Evolutionary conservation across 129 eudicot species (phyloP).

Genomic region (Chrysanthemum lavandulifolium): DNA sequence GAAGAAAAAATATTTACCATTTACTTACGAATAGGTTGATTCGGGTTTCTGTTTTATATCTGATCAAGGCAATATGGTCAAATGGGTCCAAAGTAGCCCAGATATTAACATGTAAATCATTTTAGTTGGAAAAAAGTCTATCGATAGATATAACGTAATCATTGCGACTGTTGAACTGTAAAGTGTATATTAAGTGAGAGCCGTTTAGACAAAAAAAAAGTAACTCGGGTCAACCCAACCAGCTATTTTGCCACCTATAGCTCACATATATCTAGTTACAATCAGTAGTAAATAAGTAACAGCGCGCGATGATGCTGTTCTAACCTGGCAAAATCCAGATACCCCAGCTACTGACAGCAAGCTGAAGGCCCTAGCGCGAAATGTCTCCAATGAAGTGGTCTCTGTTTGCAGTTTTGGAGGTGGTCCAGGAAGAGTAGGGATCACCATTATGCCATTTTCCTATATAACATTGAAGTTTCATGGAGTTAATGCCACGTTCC

Average conservation of each 20-base stretch:
- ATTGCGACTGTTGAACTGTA: too few species aligned
- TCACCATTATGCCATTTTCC: constrained; percentile 70
- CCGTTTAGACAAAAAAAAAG: not conserved
- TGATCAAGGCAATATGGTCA: too few species aligned
- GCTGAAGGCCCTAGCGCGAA: constrained; percentile 80
- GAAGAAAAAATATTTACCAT: not conserved
- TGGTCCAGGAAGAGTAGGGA: constrained; percentile 88
- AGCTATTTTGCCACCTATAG: not conserved
- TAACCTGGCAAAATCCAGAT: constrained; percentile 96
- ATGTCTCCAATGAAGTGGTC: constrained; percentile 54
- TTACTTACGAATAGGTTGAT: not conserved
- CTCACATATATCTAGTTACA: constrained; percentile 4
- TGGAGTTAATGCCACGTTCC: not conserved
- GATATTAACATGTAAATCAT: too few species aligned
- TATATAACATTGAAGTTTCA: constrained; percentile 12
- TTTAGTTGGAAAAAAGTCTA: too few species aligned
- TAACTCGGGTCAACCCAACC: not conserved
- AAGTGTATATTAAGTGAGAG: too few species aligned
- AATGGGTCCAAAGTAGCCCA: too few species aligned
- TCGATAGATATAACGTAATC: too few species aligned
- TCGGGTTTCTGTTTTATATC: too few species aligned
- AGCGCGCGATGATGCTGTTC: not conserved
- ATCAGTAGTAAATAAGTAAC: not conserved
- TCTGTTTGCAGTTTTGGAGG: constrained; percentile 85
- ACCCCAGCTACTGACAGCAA: constrained; percentile 80